A percentile compares a stretch with the other conserved stretches of the same genome.
Conservation (phyloP, 2,329 filamentous ascomycete genomes). For the Camillea tinctor region DNA sequence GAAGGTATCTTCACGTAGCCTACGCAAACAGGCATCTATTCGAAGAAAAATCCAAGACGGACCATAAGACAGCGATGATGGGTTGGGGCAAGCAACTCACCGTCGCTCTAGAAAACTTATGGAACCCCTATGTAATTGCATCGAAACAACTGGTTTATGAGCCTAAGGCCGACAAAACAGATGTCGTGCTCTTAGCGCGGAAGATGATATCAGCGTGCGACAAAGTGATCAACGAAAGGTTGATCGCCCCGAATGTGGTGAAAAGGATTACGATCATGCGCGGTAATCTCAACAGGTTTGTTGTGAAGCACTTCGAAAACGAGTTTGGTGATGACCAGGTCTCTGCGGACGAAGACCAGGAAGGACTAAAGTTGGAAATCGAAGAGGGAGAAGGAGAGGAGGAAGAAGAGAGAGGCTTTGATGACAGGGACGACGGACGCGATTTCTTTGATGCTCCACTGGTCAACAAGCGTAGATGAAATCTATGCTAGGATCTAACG, state of each 20-base stretch:
- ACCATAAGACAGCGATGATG: slow-evolving; percentile 37
- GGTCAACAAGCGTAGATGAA: neutral
- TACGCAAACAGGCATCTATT: slow-evolving; percentile 46
- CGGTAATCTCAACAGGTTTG: slow-evolving; percentile 24
- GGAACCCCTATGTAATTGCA: slow-evolving; percentile 43
- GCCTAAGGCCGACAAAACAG: slow-evolving; percentile 7
- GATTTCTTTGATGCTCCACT: neutral
- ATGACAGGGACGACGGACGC: slow-evolving; percentile 2
- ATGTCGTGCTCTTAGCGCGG: slow-evolving; percentile 28
- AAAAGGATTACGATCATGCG: slow-evolving; percentile 18
- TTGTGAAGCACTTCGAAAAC: slow-evolving; percentile 24
- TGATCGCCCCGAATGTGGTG: slow-evolving; percentile 11
- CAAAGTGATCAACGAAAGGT: slow-evolving; percentile 20
- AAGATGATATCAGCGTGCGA: slow-evolving; percentile 32
- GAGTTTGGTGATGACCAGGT: slow-evolving; percentile 14
- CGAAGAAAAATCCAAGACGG: slow-evolving; percentile 30
- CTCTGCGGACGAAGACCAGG: slow-evolving; percentile 5
- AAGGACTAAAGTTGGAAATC: neutral
- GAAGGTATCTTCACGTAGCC: slow-evolving; percentile 56
- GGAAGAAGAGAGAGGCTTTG: slow-evolving; percentile 2
- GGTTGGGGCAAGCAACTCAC: slow-evolving; percentile 51
- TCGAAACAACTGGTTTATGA: slow-evolving; percentile 13
- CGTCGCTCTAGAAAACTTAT: slow-evolving; percentile 49
- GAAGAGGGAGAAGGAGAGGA: slow-evolving; percentile 1
- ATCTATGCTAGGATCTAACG: too few species aligned